These are phyloP conservation scores for Steccherinum ochraceum DNA, from an alignment of 768 basidiomycete genomes.

Conservation along the genomic window DNA sequence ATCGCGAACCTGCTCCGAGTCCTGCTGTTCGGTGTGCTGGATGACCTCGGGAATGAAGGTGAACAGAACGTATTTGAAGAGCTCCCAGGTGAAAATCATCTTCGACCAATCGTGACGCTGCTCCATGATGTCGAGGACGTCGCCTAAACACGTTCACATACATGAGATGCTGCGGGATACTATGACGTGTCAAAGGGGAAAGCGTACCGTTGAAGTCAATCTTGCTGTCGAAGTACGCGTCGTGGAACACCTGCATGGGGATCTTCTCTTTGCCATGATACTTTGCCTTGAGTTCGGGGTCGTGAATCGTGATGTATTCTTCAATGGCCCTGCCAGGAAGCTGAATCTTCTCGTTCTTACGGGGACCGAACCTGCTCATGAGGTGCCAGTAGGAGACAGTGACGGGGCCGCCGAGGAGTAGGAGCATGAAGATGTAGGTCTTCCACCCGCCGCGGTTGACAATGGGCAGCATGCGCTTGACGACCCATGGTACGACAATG, in stretches of 20 bases:
- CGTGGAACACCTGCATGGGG: slow-evolving; percentile 96
- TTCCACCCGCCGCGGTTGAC: slow-evolving; percentile 81
- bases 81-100: slow-evolving; percentile 83
- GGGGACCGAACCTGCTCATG: slow-evolving; percentile 73
- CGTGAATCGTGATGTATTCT: slow-evolving; percentile 88
- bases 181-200: slow-evolving; percentile 5
- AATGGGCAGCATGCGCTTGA: slow-evolving; percentile 78
- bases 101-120: slow-evolving; percentile 94
- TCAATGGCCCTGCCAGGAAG: slow-evolving; percentile 84
- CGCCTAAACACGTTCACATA: slow-evolving; percentile 43
- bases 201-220: slow-evolving; percentile 88
- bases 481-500: slow-evolving; percentile 73
- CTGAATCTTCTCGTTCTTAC: slow-evolving; percentile 79
- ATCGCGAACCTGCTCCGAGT: slow-evolving; percentile 91
- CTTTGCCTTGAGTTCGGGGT: slow-evolving; percentile 67
- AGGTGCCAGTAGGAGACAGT: slow-evolving; percentile 86
- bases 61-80: slow-evolving; percentile 91
- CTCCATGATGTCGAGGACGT: slow-evolving; percentile 90
- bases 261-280: slow-evolving; percentile 89
- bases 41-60: slow-evolving; percentile 91
- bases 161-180: neutral
- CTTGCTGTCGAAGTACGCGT: slow-evolving; percentile 95
- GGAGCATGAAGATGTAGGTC: slow-evolving; percentile 75
- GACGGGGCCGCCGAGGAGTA: slow-evolving; percentile 70
- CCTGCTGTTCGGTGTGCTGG: slow-evolving; percentile 84